Evolutionary conservation across 192 early-diverging fungal genomes (phyloP).

Genomic region (Phlyctochytrium bullatum): DNA sequence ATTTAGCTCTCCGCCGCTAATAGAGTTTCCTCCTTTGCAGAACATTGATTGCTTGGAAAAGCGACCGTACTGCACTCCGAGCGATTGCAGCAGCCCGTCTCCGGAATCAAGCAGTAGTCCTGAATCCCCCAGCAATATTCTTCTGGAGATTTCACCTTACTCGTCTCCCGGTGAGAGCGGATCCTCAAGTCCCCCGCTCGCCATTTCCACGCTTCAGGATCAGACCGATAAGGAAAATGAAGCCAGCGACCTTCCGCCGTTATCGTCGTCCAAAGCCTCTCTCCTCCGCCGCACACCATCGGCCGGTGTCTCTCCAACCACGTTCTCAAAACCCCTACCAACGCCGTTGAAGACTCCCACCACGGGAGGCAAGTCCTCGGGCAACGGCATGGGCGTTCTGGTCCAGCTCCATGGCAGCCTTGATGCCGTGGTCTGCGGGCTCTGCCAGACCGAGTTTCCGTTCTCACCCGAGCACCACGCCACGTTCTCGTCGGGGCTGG

Average conservation of each 20-base stretch:
- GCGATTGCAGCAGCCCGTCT: background rate
- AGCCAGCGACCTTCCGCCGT: too few relatives aligned
- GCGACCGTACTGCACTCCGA: constrained; percentile 44
- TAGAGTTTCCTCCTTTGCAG: constrained; percentile 1
- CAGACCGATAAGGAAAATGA: too few relatives aligned
- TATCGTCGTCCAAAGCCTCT: background rate
- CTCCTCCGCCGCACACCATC: too few relatives aligned
- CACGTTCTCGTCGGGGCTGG: constrained; percentile 67
- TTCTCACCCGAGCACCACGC: constrained; percentile 51
- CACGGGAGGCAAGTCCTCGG: background rate
- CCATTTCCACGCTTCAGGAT: too few relatives aligned
- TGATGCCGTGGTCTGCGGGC: constrained; percentile 79
- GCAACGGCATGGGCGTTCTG: constrained; percentile 59
- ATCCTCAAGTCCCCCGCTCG: too few relatives aligned
- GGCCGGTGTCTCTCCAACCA: too few relatives aligned
- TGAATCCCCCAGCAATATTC: background rate
- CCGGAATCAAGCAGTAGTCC: background rate
- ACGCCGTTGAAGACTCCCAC: constrained; percentile 6
- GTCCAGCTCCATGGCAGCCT: constrained; percentile 94
- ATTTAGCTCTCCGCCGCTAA: too few relatives aligned
- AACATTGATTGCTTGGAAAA: constrained; percentile 95
- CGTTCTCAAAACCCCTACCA: background rate
- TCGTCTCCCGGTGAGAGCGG: too few relatives aligned
- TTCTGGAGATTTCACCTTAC: too few relatives aligned
- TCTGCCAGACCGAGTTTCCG: constrained; percentile 69